phyloP scores from a whole-genome alignment of 1,139 yeast species.

The Blastobotrys indianensis region DNA sequence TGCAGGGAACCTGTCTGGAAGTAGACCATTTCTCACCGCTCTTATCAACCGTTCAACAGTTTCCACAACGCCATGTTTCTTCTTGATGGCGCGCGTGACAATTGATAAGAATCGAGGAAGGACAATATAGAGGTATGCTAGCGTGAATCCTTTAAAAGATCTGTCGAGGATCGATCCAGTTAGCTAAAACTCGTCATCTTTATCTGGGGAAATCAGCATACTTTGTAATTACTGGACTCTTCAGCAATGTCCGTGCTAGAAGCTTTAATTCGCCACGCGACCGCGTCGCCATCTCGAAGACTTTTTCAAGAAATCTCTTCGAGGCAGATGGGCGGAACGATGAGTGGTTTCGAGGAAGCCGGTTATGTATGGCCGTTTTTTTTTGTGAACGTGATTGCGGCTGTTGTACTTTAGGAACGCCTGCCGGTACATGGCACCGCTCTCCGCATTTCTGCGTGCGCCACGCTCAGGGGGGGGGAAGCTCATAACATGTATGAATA shows the following conservation, averaged over 20 bases:
- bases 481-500: too few species aligned
- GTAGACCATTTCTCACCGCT: conserved; percentile 28
- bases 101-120: conserved; percentile 33
- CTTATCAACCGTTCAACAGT: conserved; percentile 16
- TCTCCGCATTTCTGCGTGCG: too few species aligned
- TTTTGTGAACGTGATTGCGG: conserved; percentile 2
- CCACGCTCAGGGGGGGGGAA: too few species aligned
- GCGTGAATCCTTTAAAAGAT: conserved; percentile 30
- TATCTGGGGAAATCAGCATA: background rate
- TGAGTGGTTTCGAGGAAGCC: too few species aligned
- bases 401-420: too few species aligned
- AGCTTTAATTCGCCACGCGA: background rate
- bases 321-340: too few species aligned
- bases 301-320: too few species aligned
- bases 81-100: conserved; percentile 22
- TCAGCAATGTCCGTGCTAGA: conserved; percentile 5
- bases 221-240: conserved; percentile 9
- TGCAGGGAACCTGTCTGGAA: conserved; percentile 34
- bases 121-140: conserved; percentile 38
- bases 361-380: too few species aligned
- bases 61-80: conserved; percentile 16
- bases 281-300: background rate
- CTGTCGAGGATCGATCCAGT: background rate
- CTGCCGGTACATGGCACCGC: too few species aligned
- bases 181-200: background rate